Evolutionary conservation across 2,329 filamentous ascomycete genomes (phyloP).

Genomic region (Tolypocladium tundrense): DNA sequence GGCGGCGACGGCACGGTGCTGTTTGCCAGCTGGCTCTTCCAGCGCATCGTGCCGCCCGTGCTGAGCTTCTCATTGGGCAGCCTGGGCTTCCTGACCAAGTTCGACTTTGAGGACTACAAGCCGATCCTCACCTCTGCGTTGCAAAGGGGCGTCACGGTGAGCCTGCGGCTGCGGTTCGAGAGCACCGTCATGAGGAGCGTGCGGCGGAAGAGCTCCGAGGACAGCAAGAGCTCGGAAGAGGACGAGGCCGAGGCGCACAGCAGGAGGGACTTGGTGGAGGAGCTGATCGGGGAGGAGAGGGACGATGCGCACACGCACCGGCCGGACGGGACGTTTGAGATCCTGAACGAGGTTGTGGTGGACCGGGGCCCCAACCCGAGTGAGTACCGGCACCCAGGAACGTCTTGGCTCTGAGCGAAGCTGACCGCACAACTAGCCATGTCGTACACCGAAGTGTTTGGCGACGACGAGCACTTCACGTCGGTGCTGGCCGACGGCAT

Average conservation of each 20-base stretch:
- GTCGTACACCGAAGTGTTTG: constrained; percentile 86
- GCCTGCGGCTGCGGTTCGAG: constrained; percentile 80
- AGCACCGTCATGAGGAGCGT: constrained; percentile 83
- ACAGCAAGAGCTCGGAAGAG: constrained; percentile 17
- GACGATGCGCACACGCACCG: constrained; percentile 78
- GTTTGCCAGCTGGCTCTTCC: constrained; percentile 94
- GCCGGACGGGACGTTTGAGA: constrained; percentile 77
- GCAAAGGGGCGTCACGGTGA: constrained; percentile 76
- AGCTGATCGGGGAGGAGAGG: constrained; percentile 76
- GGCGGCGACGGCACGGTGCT: constrained; percentile 96
- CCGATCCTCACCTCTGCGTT: constrained; percentile 63
- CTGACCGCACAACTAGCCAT: constrained; percentile 47
- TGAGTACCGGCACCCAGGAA: constrained; percentile 31
- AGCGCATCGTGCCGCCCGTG: constrained; percentile 86
- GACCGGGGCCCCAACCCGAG: constrained; percentile 89
- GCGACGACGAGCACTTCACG: constrained; percentile 91
- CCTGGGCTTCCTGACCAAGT: constrained; percentile 90
- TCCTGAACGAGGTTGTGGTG: constrained; percentile 93
- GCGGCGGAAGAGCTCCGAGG: constrained; percentile 24
- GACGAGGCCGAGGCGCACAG: constrained; percentile 26
- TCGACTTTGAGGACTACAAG: constrained; percentile 72
- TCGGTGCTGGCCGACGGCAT: constrained; percentile 88
- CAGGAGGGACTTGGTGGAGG: constrained; percentile 68
- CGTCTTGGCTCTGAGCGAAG: neutral
- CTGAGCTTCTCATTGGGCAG: constrained; percentile 87